Percentiles rank a stretch among this genome's conserved stretches.
phyloP scores from a whole-genome alignment of 2,329 filamentous ascomycete genomes.

The Fonsecaea erecta region DNA sequence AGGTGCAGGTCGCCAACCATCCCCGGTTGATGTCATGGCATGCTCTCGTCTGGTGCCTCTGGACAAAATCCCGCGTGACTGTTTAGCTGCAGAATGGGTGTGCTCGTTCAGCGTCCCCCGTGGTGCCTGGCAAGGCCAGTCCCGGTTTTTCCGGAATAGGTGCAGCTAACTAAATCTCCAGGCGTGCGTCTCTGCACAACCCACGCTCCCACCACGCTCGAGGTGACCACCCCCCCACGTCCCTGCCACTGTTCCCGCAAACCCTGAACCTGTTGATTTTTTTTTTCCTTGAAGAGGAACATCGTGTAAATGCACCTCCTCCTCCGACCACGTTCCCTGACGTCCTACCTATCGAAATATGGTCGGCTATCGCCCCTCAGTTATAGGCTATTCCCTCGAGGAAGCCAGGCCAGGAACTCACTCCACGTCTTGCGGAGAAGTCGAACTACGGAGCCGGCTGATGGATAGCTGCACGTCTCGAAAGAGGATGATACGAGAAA shows the following conservation, averaged over 20 bases:
- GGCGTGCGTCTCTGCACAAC: background rate
- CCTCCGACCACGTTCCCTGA: background rate
- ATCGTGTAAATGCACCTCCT: background rate
- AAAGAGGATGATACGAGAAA: slow-evolving; percentile 11
- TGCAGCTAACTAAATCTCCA: background rate
- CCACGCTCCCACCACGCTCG: slow-evolving; percentile 14
- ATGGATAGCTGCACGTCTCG: slow-evolving; percentile 10
- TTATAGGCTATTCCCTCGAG: slow-evolving; percentile 16
- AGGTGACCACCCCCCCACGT: slow-evolving; percentile 9
- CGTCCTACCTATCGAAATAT: background rate
- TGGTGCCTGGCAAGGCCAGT: background rate
- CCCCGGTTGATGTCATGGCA: background rate
- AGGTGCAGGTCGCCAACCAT: background rate
- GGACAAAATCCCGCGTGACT: slow-evolving; percentile 12
- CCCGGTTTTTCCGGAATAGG: slow-evolving; percentile 8
- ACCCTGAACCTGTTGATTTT: background rate
- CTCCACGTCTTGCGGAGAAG: slow-evolving; percentile 8
- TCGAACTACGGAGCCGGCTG: background rate
- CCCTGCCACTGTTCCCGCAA: background rate
- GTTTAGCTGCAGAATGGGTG: slow-evolving; percentile 5
- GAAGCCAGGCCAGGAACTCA: slow-evolving; percentile 1
- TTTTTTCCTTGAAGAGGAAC: background rate
- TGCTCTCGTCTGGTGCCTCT: background rate
- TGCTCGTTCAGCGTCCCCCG: background rate
- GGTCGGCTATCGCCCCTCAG: slow-evolving; percentile 6